These are phyloP conservation scores for Kurtzmaniella fragi DNA, from an alignment of 805 yeast genomes.

Conservation along the genomic window DNA sequence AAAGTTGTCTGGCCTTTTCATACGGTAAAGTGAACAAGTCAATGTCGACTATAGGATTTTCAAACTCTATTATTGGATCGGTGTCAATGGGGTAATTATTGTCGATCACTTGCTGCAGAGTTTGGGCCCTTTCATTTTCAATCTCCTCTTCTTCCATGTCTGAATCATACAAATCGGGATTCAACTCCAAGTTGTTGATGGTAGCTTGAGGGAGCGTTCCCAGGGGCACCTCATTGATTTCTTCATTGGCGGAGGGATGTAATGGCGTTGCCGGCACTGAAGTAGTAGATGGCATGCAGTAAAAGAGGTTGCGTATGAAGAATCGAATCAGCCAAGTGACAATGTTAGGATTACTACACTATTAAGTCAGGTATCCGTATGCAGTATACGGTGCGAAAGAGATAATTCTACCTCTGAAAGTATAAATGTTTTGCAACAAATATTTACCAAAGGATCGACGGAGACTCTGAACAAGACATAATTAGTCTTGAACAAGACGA, in stretches of 20 bases:
- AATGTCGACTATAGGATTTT: not conserved
- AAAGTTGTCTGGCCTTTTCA: conserved; percentile 20
- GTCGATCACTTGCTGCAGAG: too few species aligned
- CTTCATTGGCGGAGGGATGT: conserved; percentile 32
- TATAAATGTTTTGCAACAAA: too few species aligned
- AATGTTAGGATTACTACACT: too few species aligned
- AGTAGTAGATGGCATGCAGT: conserved; percentile 3
- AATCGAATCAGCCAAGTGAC: too few species aligned
- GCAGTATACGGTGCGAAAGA: not conserved
- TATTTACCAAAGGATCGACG: too few species aligned
- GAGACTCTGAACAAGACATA: too few species aligned
- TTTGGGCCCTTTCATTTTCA: not conserved
- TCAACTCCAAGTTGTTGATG: conserved; percentile 29
- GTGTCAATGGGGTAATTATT: not conserved
- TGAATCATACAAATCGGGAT: conserved; percentile 33
- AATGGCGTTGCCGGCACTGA: conserved; percentile 35
- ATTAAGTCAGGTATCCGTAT: too few species aligned
- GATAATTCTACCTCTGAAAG: not conserved
- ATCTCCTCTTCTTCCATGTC: conserved; percentile 9
- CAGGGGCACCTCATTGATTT: conserved; percentile 21
- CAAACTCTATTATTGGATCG: not conserved
- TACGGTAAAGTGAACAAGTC: conserved; percentile 21
- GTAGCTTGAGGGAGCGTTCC: conserved; percentile 15
- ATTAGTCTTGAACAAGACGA: too few species aligned
- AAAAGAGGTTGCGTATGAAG: too few species aligned